These are phyloP conservation scores for Stevia rebaudiana DNA, from an alignment of 140 eudicot genomes.

Conservation along the genomic window DNA sequence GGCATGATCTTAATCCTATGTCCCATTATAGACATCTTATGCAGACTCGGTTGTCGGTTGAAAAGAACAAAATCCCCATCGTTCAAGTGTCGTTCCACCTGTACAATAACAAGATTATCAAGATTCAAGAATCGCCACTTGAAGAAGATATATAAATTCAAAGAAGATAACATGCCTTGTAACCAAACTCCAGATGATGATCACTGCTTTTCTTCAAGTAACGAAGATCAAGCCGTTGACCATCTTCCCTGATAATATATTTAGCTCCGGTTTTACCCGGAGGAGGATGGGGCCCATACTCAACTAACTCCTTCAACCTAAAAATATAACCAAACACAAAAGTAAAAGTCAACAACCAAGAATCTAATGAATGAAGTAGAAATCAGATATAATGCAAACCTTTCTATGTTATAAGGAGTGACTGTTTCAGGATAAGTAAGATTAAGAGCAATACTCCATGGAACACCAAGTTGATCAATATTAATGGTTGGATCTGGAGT, in stretches of 20 bases:
- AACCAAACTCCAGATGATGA: conserved; percentile 92
- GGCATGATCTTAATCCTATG: conserved; percentile 98
- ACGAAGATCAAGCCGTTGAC: conserved; percentile 99
- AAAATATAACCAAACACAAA: neutral
- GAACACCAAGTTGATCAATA: conserved; percentile 92
- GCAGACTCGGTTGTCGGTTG: conserved; percentile 97
- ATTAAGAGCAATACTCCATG: conserved; percentile 98
- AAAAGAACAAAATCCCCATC: conserved; percentile 96
- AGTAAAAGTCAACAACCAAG: neutral
- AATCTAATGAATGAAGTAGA: neutral
- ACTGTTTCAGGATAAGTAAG: conserved; percentile 98
- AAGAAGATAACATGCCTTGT: conserved; percentile 50
- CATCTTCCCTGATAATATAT: conserved; percentile 94
- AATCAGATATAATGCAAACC: conserved; percentile 37
- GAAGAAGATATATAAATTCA: no score
- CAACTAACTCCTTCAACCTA: conserved; percentile 97
- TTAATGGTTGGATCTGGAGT: conserved; percentile 99
- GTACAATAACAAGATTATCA: conserved; percentile 24
- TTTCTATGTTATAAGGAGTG: conserved; percentile 94
- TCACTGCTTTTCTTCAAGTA: conserved; percentile 94
- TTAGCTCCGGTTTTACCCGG: conserved; percentile 99
- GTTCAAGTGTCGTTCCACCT: conserved; percentile 94
- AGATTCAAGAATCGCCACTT: no score
- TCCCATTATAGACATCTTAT: conserved; percentile 99
- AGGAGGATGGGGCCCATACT: conserved; percentile 97